Base-by-base conservation (phyloP, 495 filamentous ascomycete genomes). In the Neurospora intermedia region DNA sequence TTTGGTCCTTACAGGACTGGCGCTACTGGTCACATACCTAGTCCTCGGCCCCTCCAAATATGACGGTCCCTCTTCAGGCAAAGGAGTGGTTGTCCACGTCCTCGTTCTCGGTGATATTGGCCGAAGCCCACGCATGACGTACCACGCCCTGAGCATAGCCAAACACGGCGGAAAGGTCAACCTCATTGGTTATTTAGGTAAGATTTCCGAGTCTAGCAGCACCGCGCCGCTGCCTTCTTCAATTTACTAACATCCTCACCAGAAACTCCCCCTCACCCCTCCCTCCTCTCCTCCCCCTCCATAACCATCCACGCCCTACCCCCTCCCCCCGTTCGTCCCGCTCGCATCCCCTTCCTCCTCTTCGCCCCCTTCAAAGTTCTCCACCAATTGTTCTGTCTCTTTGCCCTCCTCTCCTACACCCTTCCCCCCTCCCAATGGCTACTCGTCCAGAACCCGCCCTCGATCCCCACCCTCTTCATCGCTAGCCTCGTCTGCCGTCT, bases 101-200 rank as follows among this genome's bases (percentile, higher is more conserved):
- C 86, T 98, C n/a, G 96, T 99, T 48, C 87, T 99, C n/a, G 96
- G 96, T 16, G 96, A 99, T 78, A 96, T 99, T 81, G 96, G 96
- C 35, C 89, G 94, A 43, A 97, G 94, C 80, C 96, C 96, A 35
- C 92, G 96, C 73, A 99, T 99, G 96, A 96, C 98, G 80, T 98
- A 99, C 79, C 96, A 99, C 88, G 94, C 94, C 27, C 80, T 97
- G 74, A 98, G 95, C 79, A 90, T 98, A 78, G 94, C 95, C 31
- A 92, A 89, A 75, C 89, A 93, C 74, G 93, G 93, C 43, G 92
- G 89, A 1, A 83, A 86, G 42, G 96, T 97, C 18, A 88, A 94
- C 77, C 82, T 99, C 13, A 91, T 98, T 76, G 96, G 96, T 39
- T 99, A 97, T 79, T 80, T 88, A 73, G 94, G 94, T 96, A 77